Evolutionary conservation across 169 alveolate species (phyloP).

Genomic region (Babesia gibsoni): DNA sequence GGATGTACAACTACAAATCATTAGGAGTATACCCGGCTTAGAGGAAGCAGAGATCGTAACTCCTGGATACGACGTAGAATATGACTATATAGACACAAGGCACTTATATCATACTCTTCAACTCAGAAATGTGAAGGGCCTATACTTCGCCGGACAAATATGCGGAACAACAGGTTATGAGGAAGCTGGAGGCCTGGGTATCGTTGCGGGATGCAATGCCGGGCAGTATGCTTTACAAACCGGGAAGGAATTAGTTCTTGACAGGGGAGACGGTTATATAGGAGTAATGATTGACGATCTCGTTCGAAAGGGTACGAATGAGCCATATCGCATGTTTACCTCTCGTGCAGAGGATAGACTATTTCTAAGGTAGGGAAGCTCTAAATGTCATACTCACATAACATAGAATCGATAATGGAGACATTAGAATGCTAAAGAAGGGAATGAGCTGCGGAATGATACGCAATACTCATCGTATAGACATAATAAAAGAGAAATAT

Average conservation of each 20-base stretch:
- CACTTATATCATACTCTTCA: constrained; percentile 78
- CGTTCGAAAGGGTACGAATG: constrained; percentile 81
- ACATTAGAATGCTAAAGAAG: constrained; percentile 77
- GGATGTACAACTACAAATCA: constrained; percentile 73
- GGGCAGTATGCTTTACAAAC: constrained; percentile 67
- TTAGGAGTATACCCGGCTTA: constrained; percentile 69
- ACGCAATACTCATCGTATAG: constrained; percentile 52
- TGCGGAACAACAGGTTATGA: constrained; percentile 94
- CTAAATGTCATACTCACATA: neutral
- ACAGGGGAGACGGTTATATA: constrained; percentile 80
- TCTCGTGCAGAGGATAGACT: constrained; percentile 86
- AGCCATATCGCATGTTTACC: constrained; percentile 90
- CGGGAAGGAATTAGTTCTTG: constrained; percentile 57
- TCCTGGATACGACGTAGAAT: constrained; percentile 90
- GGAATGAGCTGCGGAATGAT: constrained; percentile 78
- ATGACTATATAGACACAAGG: constrained; percentile 81
- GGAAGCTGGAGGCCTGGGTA: constrained; percentile 91
- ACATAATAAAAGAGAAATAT: constrained; percentile 61
- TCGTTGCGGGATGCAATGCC: constrained; percentile 90
- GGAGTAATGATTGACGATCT: constrained; percentile 90
- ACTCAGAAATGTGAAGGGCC: constrained; percentile 70
- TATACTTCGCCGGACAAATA: constrained; percentile 88
- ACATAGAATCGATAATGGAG: constrained; percentile 78
- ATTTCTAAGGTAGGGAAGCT: constrained; percentile 60
- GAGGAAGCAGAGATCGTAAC: constrained; percentile 78